Evolutionary conservation across 2,329 filamentous ascomycete genomes (phyloP).

Genomic region (Colletotrichum sp.): DNA sequence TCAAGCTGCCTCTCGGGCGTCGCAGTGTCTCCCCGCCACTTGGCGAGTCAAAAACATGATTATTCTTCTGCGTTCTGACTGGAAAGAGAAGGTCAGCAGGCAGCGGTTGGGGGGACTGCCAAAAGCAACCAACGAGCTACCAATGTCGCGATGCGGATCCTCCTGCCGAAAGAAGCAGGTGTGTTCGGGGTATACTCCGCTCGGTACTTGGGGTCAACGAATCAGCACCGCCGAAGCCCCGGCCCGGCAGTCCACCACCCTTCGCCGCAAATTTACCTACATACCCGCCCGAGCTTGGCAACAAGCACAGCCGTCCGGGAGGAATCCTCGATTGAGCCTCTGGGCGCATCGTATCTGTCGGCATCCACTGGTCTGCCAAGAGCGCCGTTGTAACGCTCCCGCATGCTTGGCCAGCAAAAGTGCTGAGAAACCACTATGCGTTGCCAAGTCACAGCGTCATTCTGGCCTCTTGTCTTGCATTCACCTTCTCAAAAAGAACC

Average conservation of each 20-base stretch:
- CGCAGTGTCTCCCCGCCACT: background rate
- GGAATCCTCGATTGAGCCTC: background rate
- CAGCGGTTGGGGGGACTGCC: background rate
- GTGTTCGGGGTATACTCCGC: background rate
- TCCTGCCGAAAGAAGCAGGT: slow-evolving; percentile 19
- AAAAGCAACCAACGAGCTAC: background rate
- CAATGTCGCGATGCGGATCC: slow-evolving; percentile 11
- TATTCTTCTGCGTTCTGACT: background rate
- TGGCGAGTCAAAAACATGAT: background rate
- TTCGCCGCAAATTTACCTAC: slow-evolving; percentile 11
- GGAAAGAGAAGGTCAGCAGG: slow-evolving; percentile 7
- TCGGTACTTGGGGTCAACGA: slow-evolving; percentile 4
- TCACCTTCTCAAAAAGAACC: slow-evolving; percentile 16
- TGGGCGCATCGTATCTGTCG: slow-evolving; percentile 3
- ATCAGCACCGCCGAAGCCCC: background rate
- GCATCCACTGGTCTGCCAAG: background rate
- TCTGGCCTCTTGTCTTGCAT: background rate
- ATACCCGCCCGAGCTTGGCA: slow-evolving; percentile 15
- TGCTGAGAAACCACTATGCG: background rate
- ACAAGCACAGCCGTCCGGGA: background rate
- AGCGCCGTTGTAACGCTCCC: slow-evolving; percentile 7
- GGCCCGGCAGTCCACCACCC: slow-evolving; percentile 16
- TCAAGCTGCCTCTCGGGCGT: background rate
- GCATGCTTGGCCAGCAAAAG: background rate
- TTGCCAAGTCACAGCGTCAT: slow-evolving; percentile 11